phyloP scores from a whole-genome alignment of 768 basidiomycete species.

The Porpolomopsis calyptriformis region DNA sequence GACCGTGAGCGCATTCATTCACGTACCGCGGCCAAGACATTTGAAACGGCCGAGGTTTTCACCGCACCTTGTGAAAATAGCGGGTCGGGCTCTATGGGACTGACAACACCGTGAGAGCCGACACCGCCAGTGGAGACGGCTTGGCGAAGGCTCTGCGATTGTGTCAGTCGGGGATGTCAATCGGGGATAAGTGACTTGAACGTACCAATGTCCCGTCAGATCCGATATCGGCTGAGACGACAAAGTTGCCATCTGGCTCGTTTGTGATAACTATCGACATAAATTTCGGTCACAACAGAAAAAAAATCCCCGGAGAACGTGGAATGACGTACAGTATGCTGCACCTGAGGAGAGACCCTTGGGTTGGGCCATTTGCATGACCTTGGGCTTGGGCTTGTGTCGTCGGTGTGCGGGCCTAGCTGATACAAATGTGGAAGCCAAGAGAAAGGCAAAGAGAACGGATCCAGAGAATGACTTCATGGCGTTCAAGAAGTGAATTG shows the following conservation, averaged over 20 bases:
- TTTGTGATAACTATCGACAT: constrained; percentile 36
- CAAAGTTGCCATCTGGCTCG: constrained; percentile 33
- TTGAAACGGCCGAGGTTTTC: constrained; percentile 24
- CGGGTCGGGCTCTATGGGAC: constrained; percentile 25
- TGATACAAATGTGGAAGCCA: constrained; percentile 5
- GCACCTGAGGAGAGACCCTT: constrained; percentile 11
- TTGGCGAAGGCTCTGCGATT: constrained; percentile 18
- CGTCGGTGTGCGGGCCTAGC: constrained; percentile 9
- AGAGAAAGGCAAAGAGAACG: constrained; percentile 6
- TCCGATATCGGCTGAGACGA: constrained; percentile 34
- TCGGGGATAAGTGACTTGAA: background rate
- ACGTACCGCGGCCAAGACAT: constrained; percentile 29
- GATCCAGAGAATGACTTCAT: too few relatives aligned
- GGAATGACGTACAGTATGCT: constrained; percentile 11
- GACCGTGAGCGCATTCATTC: constrained; percentile 4
- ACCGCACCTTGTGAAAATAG: constrained; percentile 34
- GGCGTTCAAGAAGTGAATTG: too few relatives aligned
- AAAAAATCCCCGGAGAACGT: background rate
- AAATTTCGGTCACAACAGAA: background rate
- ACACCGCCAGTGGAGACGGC: constrained; percentile 23
- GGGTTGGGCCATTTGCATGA: constrained; percentile 7
- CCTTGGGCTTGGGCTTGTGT: background rate
- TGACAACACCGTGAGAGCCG: constrained; percentile 27
- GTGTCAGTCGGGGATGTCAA: background rate
- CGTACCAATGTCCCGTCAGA: constrained; percentile 32